Base-by-base conservation (phyloP, 164 flowering plant genomes). In the Sedum album region DNA sequence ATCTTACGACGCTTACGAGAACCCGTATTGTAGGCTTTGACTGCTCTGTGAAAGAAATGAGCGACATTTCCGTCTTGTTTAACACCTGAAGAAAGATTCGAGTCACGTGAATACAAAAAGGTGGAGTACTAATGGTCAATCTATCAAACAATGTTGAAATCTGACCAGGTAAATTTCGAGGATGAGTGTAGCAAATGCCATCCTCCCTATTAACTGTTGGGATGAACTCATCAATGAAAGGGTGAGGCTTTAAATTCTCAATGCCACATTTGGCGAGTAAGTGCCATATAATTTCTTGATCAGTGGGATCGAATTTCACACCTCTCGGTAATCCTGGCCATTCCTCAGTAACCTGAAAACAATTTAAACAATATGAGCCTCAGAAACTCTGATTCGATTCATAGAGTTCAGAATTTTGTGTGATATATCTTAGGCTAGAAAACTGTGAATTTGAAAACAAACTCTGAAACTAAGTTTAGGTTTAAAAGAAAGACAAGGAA, bases 271-370 rank as follows among this genome's bases (percentile, higher is more conserved):
- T 91, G 46, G 88, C 87, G 11, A 86, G 86, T 66, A 94, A 80
- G 76, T 91, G 97, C 36, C 82, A 85, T 23, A 94, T 35, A 38
- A 94, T 81, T 74, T 90, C 88, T 11, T 39, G 71, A 79, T 91
- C 96, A 70, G 97, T 82, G 21, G 99, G 99, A 71, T 91, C 99
- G 67, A 94, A 94, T 72, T 90, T 91, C 1, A 94, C 96, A 72
- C 97, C 97, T 71, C 76, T 81, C 38, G 96, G 99, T n/a, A n/a
- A n/a, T n/a, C n/a, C n/a, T n/a, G n/a, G n/a, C n/a, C n/a, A n/a
- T n/a, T n/a, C n/a, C n/a, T n/a, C 21, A 94, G 71, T 8, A 35
- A 35, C 7, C 38, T 35, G 7, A 35, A 35, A 35, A 35, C 38
- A 35, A 35, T 35, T 35, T n/a, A n/a, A n/a, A n/a, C n/a, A n/a